Conservation (phyloP, 169 alveolate genomes). For the Plasmodium gaboni region DNA sequence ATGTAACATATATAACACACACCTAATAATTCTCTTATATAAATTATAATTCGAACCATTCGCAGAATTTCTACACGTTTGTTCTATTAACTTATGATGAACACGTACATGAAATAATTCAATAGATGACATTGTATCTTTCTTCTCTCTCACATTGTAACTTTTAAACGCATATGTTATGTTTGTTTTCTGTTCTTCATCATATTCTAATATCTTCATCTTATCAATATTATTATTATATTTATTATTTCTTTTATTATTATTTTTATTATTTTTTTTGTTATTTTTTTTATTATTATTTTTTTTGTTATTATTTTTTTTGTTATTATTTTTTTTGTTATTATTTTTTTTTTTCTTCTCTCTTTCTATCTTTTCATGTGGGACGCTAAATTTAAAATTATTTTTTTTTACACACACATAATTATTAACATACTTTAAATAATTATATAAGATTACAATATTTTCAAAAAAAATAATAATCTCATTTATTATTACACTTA, state of each 20-base stretch:
- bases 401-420: neutral
- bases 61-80: slow-evolving; percentile 18
- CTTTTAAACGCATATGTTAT: no score
- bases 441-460: slow-evolving; percentile 16
- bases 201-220: no score
- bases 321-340: neutral
- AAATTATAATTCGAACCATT: slow-evolving; percentile 25
- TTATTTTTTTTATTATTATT: neutral
- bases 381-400: no score
- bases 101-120: slow-evolving; percentile 11
- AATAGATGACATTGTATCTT: neutral
- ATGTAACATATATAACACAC: slow-evolving; percentile 46
- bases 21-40: slow-evolving; percentile 32
- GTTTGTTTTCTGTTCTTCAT: no score
- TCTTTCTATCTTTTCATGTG: neutral
- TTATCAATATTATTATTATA: no score
- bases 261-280: neutral
- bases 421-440: slow-evolving; percentile 1
- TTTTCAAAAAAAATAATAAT: slow-evolving; percentile 54
- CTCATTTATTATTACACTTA: slow-evolving; percentile 61
- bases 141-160: neutral
- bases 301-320: neutral
- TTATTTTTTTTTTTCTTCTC: neutral
- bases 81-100: slow-evolving; percentile 30
- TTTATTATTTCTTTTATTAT: neutral